These are phyloP conservation scores for Heterobasidion parviporum DNA, from an alignment of 1,284 basidiomycete species.

Conservation along the genomic window DNA sequence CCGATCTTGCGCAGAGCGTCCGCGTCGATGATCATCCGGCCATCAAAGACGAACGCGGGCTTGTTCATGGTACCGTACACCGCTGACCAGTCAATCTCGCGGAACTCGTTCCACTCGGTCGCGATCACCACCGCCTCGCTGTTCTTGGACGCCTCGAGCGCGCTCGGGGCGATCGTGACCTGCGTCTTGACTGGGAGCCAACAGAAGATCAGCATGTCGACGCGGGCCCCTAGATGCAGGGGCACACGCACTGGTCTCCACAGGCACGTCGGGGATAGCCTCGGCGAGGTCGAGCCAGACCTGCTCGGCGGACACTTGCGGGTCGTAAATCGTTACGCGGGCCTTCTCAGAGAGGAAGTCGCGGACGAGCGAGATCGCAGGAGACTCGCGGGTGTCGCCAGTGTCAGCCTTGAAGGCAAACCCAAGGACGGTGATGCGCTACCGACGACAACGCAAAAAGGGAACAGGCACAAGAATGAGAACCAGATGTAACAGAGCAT, in stretches of 20 bases:
- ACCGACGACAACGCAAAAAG: conserved; percentile 11
- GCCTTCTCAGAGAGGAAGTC: conserved; percentile 92
- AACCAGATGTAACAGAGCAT: conserved; percentile 1
- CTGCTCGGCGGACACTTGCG: conserved; percentile 69
- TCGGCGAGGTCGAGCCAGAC: conserved; percentile 73
- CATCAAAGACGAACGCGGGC: conserved; percentile 95
- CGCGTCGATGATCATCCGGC: conserved; percentile 78
- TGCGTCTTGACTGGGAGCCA: conserved; percentile 72
- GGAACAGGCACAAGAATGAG: conserved; percentile 4
- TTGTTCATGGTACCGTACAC: conserved; percentile 91
- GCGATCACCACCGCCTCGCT: conserved; percentile 92
- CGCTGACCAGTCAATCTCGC: conserved; percentile 80
- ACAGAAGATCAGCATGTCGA: not conserved
- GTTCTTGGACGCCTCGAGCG: conserved; percentile 81
- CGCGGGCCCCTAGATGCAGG: no score
- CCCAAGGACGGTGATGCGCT: conserved; percentile 95
- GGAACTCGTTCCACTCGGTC: conserved; percentile 97
- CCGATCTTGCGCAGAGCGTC: conserved; percentile 79
- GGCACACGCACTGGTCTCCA: conserved; percentile 48
- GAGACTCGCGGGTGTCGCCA: conserved; percentile 94
- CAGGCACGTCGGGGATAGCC: conserved; percentile 49
- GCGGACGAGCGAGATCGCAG: conserved; percentile 91
- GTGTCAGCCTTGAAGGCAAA: conserved; percentile 97
- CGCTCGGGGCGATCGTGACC: conserved; percentile 70
- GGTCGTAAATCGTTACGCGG: conserved; percentile 85